phyloP scores from a whole-genome alignment of 2,329 filamentous ascomycete genomes.

The Coniochaeta hoffmannii region DNA sequence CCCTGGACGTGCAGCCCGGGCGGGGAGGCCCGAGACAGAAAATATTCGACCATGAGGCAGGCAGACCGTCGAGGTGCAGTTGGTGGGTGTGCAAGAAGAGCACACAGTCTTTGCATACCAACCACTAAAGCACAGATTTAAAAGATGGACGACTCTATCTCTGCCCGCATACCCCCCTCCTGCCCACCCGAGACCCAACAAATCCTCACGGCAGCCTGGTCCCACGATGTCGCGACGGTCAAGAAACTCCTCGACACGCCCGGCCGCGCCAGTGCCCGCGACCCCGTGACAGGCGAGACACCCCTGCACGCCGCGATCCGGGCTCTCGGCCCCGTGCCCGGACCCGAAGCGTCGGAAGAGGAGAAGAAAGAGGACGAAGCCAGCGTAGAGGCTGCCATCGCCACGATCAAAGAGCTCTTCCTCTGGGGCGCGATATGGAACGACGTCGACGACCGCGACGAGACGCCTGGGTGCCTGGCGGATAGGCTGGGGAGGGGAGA shows the following conservation, averaged over 20 bases:
- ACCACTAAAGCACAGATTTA: background rate
- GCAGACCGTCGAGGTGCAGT: background rate
- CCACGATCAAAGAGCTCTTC: constrained; percentile 68
- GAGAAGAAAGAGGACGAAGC: background rate
- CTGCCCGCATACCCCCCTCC: constrained; percentile 42
- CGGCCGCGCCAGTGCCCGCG: constrained; percentile 66
- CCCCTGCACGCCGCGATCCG: constrained; percentile 87
- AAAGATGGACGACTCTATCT: constrained; percentile 36
- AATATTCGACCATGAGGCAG: background rate
- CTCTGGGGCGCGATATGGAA: constrained; percentile 96
- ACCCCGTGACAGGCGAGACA: constrained; percentile 76
- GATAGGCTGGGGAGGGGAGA: constrained; percentile 57
- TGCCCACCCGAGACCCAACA: constrained; percentile 44
- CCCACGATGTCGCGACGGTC: constrained; percentile 56
- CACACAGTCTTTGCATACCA: background rate
- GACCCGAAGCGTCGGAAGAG: constrained; percentile 22
- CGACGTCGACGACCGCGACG: constrained; percentile 75
- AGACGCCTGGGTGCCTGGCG: constrained; percentile 89
- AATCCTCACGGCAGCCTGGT: constrained; percentile 48
- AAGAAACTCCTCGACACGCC: constrained; percentile 60
- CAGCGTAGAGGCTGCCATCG: constrained; percentile 52
- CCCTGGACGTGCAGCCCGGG: background rate
- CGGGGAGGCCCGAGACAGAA: background rate
- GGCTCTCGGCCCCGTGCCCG: constrained; percentile 46
- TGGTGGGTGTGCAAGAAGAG: background rate